Conservation (phyloP, 2,329 filamentous ascomycete genomes). For the Pseudogymnoascus sp. region DNA sequence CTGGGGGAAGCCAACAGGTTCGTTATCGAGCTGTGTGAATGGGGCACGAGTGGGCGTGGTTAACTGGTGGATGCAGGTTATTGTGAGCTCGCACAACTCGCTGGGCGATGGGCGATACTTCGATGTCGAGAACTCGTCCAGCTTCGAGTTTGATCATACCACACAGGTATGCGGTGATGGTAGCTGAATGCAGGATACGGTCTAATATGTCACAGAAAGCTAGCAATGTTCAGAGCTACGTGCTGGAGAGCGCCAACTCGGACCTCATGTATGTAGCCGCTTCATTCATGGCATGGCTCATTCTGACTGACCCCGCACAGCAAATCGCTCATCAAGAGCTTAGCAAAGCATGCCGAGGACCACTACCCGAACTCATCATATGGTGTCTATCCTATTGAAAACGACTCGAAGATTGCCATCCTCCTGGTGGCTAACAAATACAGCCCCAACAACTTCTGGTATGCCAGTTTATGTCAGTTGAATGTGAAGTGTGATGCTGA, state of each 20-base stretch:
- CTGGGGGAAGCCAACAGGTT: constrained; percentile 73
- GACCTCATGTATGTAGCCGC: constrained; percentile 63
- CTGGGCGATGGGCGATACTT: constrained; percentile 78
- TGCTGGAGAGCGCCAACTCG: constrained; percentile 64
- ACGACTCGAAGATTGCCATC: constrained; percentile 69
- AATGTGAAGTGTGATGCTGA: not conserved
- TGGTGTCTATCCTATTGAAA: constrained; percentile 73
- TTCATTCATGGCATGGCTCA: not conserved
- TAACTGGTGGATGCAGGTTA: constrained; percentile 39
- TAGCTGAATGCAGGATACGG: not conserved
- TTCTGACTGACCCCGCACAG: constrained; percentile 38
- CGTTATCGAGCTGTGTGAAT: constrained; percentile 17
- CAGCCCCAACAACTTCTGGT: constrained; percentile 97
- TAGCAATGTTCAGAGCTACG: constrained; percentile 70
- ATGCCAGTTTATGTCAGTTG: constrained; percentile 20
- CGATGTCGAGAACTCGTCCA: constrained; percentile 79
- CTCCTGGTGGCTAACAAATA: constrained; percentile 93
- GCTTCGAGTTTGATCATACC: constrained; percentile 79
- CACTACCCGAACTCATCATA: constrained; percentile 79
- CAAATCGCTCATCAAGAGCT: constrained; percentile 73
- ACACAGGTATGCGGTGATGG: constrained; percentile 51
- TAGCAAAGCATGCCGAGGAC: constrained; percentile 70
- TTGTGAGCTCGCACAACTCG: constrained; percentile 80
- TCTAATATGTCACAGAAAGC: constrained; percentile 53
- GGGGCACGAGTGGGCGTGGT: not conserved